Base-by-base conservation (phyloP, 371 early-diverging fungal genomes). In the Actinomucor elegans region DNA sequence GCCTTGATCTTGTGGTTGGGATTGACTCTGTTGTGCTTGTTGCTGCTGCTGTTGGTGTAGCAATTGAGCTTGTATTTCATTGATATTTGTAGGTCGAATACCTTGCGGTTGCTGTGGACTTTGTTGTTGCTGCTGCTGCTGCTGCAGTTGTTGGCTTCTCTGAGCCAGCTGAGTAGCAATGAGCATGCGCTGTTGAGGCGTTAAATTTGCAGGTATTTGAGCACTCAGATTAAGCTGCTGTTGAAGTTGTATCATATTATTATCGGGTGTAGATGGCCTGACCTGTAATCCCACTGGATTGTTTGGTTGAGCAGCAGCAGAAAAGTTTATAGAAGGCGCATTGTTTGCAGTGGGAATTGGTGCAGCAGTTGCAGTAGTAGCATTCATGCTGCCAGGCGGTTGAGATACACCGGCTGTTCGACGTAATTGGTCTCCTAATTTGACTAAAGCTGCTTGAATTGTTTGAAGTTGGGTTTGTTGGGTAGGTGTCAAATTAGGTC, bases 131-230 rank as follows among this genome's bases (percentile, higher is more conserved):
- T 63, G 63, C n/a, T n/a, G n/a, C 31, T 57, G 54, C 17, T 59
- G 57, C 23, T 45, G 57, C 1, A 27, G 26, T 26, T 52, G 47
- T 41, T 58, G 66, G 1, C 41, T 46, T 41, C 63, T 42, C 40
- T 63, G 63, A 11, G 63, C 63, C 20, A 63, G 44, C 32, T 63
- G 63, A 14, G 57, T 48, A 34, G 63, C 63, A 26, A 63, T 27
- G 1, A 63, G 17, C 63, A 63, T 57, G 10, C 63, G 52, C 28
- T 57, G 57, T 12, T 63, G 63, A 21, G 57, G 54, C 0, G 63
- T 63, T 14, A 63, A 43, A 57, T 63, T 63, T 21, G 53, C 46
- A 41, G 63, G 63, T 57, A 63, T 55, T 6, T 61, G 61, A 9
- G 49, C 37, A 14, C 34, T 41, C 17, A 52, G 37, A 26, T 57